Conservation (phyloP, 257 asterid genomes). For the Solanum raphanifolium region DNA sequence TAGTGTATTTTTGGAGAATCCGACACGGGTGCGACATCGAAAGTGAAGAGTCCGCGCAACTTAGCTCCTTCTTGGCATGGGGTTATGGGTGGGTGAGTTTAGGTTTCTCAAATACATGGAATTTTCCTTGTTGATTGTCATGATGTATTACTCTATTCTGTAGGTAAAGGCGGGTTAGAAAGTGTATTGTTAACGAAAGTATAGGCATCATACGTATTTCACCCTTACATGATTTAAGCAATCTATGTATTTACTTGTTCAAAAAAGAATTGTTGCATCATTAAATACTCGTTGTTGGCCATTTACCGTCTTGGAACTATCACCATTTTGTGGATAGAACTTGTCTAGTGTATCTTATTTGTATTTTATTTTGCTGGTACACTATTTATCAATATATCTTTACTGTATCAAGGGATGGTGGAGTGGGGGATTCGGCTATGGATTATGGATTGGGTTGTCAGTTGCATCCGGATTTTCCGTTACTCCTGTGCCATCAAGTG, state of each 20-base stretch:
- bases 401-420: slow-evolving; percentile 72
- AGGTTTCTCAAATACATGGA: background rate
- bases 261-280: background rate
- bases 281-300: background rate
- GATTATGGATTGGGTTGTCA: slow-evolving; percentile 73
- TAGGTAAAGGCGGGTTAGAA: background rate
- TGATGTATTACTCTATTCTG: background rate
- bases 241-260: background rate
- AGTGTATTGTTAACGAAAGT: background rate
- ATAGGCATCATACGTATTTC: background rate
- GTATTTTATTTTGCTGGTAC: background rate
- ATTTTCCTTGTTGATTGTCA: background rate
- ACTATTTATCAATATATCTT: background rate
- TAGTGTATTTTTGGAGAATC: no score
- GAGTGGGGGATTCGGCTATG: slow-evolving; percentile 88
- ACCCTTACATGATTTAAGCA: background rate
- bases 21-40: no score
- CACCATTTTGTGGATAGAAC: background rate
- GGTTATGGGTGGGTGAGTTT: background rate
- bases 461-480: slow-evolving; percentile 84
- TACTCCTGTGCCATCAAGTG: slow-evolving; percentile 60
- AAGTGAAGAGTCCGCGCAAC: no score
- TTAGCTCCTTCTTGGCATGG: background rate
- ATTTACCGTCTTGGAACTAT: background rate
- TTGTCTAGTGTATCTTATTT: background rate